Evolutionary conservation across 345 rosid genomes (phyloP), one percentile per base, ranked within the genome.

Genomic region (Dipteronia dyeriana): DNA sequence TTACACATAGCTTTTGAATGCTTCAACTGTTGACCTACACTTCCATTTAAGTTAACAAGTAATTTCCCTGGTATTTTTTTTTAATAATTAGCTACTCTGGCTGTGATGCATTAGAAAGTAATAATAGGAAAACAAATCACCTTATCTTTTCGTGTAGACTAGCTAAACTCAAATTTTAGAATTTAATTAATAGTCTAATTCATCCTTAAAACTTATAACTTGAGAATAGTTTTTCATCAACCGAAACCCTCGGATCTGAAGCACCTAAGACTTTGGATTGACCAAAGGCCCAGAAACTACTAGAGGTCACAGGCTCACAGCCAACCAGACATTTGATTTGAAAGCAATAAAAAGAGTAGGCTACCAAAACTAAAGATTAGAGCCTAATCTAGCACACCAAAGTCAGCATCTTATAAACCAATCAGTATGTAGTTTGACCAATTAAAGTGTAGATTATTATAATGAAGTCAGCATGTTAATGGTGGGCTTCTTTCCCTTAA

Each of bases 361-460:
- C 72, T 66, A 41, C 73, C 67, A 57, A 76, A 76, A 53, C 66
- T 47, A 49, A 77, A 60, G 63, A 22, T 11, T 49, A 41, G 13
- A 34, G 68, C 8, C 8, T 59, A 59, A 59, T 59, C 4, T 49
- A 20, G 23, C 60, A 62, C 39, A 14, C 29, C 59, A 39, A 61
- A 70, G 41, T 16, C 70, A 56, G 4, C 61, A 56, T 19, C 65
- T 68, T 68, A 7, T 49, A 17, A 64, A 26, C 14, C 76, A 71
- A 39, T 54, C 9, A 64, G 16, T 54, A 34, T 20, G 25, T 12
- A 53, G 29, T 68, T 19, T 51, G 20, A 54, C 72, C 54, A 56
- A 66, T 53, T 25, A 76, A 53, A 11, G n/a, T 61, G 17, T 39
- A 31, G 64, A 53, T 78, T 71, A 66, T 34, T 41, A 51, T 49